Evolutionary conservation across 2,329 filamentous ascomycete species (phyloP).

Genomic region (Kalmusia sp.): DNA sequence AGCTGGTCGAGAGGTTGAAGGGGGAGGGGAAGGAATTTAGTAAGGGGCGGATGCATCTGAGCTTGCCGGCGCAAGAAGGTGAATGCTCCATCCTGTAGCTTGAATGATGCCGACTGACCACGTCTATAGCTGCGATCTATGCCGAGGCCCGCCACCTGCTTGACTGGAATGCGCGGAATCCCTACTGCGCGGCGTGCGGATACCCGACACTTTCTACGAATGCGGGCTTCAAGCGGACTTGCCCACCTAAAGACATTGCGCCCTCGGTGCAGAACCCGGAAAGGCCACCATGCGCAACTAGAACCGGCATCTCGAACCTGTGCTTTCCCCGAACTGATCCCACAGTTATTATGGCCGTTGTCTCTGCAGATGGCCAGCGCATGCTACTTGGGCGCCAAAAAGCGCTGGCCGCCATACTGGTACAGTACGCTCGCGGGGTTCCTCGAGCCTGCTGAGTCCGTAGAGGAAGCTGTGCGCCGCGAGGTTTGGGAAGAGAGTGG

Average conservation of each 20-base stretch:
- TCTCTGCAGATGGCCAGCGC: slow-evolving; percentile 78
- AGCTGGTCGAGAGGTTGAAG: slow-evolving; percentile 66
- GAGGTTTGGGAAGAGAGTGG: slow-evolving; percentile 61
- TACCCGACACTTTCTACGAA: slow-evolving; percentile 80
- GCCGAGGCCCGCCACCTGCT: slow-evolving; percentile 86
- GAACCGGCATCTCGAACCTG: slow-evolving; percentile 87
- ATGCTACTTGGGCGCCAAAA: slow-evolving; percentile 85
- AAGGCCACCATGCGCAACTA: slow-evolving; percentile 77
- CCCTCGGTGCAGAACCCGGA: slow-evolving; percentile 54
- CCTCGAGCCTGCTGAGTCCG: slow-evolving; percentile 58
- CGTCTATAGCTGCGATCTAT: slow-evolving; percentile 77
- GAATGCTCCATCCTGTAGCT: slow-evolving; percentile 24
- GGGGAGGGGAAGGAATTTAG: slow-evolving; percentile 70
- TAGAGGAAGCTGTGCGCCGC: slow-evolving; percentile 59
- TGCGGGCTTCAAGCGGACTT: slow-evolving; percentile 80
- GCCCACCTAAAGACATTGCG: slow-evolving; percentile 72
- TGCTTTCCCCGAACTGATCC: slow-evolving; percentile 92
- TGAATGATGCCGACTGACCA: slow-evolving; percentile 2
- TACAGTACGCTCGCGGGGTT: slow-evolving; percentile 79
- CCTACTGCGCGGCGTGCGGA: slow-evolving; percentile 90
- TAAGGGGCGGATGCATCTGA: slow-evolving; percentile 69
- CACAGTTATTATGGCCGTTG: slow-evolving; percentile 92
- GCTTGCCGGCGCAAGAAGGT: slow-evolving; percentile 69
- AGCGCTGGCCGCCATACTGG: slow-evolving; percentile 83
- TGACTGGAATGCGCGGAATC: slow-evolving; percentile 94